Evolutionary conservation across 805 yeast genomes (phyloP), one percentile per base, ranked within the genome.

Genomic region (Starmerella gropengiesseri): DNA sequence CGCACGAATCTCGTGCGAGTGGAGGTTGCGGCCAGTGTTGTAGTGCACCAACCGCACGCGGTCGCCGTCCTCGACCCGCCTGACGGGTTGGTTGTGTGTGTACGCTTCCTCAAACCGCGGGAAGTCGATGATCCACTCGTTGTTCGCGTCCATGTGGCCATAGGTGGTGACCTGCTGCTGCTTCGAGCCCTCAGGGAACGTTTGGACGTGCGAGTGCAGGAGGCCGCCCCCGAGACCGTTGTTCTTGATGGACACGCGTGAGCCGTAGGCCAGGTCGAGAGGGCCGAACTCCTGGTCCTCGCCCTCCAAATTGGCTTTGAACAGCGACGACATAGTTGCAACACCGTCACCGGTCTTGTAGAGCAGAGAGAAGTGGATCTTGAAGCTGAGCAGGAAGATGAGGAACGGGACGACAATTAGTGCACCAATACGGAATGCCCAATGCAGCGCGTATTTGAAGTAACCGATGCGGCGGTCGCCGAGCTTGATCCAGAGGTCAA

Each of bases 1-100:
- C 3, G 97, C 91, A 2, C 95, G 95, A 43, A 91, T 96, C 60
- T 89, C 96, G 59, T 91, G 98, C 17, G 97, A 75, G 55, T 85
- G 71, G 52, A 91, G 66, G 54, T 66, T 80, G 9, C 94, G 81
- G 41, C 84, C 73, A 1, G 97, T 86, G 23, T 69, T 76, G 39
- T 81, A 73, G 58, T 91, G 98, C 61, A 73, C 76, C 44, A 91
- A 67, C 63, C 96, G 81, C 44, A 91, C 67, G 16, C 71, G 61
- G 55, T 84, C 91, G 51, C 83, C 81, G 49, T 84, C 77, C 49
- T 56, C 64, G 28, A 91, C 80, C 31, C 18, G 32, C 12, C 19
- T 30, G 14, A 55, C 31, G 4, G 74, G 68, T 37, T 69, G 73
- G 26, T 56, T 55, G 25, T 46, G 53, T 29, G 62, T 63, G 34